Base-by-base conservation (phyloP, 176 grass and related monocot genomes). In the Ensete glaucum region DNA sequence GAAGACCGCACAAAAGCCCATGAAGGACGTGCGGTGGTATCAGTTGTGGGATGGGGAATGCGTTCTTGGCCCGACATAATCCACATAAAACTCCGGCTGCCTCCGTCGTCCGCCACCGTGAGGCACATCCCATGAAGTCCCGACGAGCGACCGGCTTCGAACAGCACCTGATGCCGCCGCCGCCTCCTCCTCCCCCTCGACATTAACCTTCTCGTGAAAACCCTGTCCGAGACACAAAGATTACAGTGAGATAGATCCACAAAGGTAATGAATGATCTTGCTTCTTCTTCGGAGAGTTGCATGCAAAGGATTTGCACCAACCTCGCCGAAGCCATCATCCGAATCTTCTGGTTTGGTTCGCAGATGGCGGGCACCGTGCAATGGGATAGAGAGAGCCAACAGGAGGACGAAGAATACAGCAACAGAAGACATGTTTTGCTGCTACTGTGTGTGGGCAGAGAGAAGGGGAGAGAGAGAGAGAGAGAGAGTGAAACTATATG, bases 1-100 rank as follows among this genome's bases (percentile, higher is more conserved):
- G 22, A 67, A 54, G 53, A 17, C 34, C 34, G 6, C 4, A 43
- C 24, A 25, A 23, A 23, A 43, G 34, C 4, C 4, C 34, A 43
- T 0, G 4, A 6, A 43, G 34, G 34, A 43, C 34, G 34, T 5
- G 34, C 50, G 62, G 22, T 23, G 50, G 20, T 75, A 74, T 90
- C 81, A 73, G 83, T 96, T 96, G 69, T 96, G 92, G 74, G 80
- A 85, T 55, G 92, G 92, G 79, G 89, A 76, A 23, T 86, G 85
- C 49, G 85, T 81, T 88, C 71, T 92, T 52, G 92, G 92, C 27
- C 86, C 64, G 50, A 75, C 82, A 54, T 96, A 96, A 78, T 96
- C 87, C 52, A 92, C 79, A 87, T 96, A 80, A 82, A 96, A 86
- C 69, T 60, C 87, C 54, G 84, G 76, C 64, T 88, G 81, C 62